Percentiles rank a stretch among this genome's conserved stretches.
Evolutionary conservation across 163 green algal genomes (phyloP).

Genomic region (Chloromonas sp.): DNA sequence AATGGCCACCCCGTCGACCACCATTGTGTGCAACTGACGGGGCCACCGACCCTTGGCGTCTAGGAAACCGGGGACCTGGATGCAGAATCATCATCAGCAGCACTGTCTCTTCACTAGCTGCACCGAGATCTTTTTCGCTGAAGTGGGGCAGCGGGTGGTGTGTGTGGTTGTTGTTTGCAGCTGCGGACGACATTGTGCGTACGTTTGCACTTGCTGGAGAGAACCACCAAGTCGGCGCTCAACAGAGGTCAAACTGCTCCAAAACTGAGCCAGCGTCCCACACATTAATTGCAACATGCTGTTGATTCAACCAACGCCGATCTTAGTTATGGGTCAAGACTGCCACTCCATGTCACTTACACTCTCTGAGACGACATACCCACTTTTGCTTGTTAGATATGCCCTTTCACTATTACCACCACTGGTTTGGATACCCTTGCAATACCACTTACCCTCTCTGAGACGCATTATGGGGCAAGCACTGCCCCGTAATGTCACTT

Average conservation of each 20-base stretch:
- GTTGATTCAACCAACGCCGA: no score
- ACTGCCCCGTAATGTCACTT: no score
- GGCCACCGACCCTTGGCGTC: constrained; percentile 47
- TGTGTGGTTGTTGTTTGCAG: background rate
- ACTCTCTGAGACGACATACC: background rate
- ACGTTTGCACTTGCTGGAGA: background rate
- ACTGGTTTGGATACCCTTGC: background rate
- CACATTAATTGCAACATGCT: no score
- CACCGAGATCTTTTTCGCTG: background rate
- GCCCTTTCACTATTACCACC: background rate
- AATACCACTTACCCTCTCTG: no score
- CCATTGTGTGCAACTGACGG: constrained; percentile 53
- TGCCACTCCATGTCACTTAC: no score
- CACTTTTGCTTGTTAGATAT: background rate
- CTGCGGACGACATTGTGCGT: background rate
- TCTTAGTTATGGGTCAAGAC: no score
- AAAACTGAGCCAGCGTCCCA: no score
- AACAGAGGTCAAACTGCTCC: background rate
- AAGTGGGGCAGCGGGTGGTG: background rate
- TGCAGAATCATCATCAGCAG: no score
- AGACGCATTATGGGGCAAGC: no score
- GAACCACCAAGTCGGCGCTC: background rate
- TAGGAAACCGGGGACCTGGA: constrained; percentile 34
- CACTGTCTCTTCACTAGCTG: no score
- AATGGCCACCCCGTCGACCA: constrained; percentile 67